A percentile compares a stretch with the other conserved stretches of the same genome.
These are phyloP conservation scores for Torulaspora microellipsoides DNA, from an alignment of 805 yeast species.

Conservation along the genomic window DNA sequence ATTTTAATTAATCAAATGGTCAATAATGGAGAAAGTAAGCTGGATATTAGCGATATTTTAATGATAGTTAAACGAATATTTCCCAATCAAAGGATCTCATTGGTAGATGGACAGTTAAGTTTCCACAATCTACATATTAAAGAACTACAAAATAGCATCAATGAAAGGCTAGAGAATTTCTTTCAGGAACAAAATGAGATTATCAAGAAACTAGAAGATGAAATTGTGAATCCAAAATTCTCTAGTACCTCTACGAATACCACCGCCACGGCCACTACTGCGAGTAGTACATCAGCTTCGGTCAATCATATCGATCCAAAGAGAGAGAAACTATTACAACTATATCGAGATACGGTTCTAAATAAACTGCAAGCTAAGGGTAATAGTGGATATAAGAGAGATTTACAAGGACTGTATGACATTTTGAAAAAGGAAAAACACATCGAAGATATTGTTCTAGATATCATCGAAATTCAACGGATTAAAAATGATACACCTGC, in stretches of 20 bases:
- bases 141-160: slow-evolving; percentile 19
- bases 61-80: slow-evolving; percentile 27
- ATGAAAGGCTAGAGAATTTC: slow-evolving; percentile 18
- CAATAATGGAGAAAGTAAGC: slow-evolving; percentile 20
- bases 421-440: slow-evolving; percentile 5
- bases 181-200: slow-evolving; percentile 13
- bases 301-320: slow-evolving; percentile 22
- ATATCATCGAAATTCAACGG: slow-evolving; percentile 18
- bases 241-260: neutral
- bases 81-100: slow-evolving; percentile 29
- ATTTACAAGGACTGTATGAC: slow-evolving; percentile 21
- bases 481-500: slow-evolving; percentile 27
- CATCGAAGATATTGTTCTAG: slow-evolving; percentile 9
- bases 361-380: slow-evolving; percentile 30
- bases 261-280: slow-evolving; percentile 1
- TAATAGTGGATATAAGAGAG: slow-evolving; percentile 13
- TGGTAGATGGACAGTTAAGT: slow-evolving; percentile 33
- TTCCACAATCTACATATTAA: slow-evolving; percentile 30
- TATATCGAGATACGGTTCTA: slow-evolving; percentile 33
- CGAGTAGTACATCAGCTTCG: slow-evolving; percentile 3
- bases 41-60: slow-evolving; percentile 32
- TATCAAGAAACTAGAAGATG: slow-evolving; percentile 21
- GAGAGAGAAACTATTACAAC: slow-evolving; percentile 28
- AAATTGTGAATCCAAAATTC: slow-evolving; percentile 13
- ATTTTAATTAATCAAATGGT: slow-evolving; percentile 24